Base-by-base conservation (phyloP, 257 asterid genomes). In the Eucommia ulmoides region DNA sequence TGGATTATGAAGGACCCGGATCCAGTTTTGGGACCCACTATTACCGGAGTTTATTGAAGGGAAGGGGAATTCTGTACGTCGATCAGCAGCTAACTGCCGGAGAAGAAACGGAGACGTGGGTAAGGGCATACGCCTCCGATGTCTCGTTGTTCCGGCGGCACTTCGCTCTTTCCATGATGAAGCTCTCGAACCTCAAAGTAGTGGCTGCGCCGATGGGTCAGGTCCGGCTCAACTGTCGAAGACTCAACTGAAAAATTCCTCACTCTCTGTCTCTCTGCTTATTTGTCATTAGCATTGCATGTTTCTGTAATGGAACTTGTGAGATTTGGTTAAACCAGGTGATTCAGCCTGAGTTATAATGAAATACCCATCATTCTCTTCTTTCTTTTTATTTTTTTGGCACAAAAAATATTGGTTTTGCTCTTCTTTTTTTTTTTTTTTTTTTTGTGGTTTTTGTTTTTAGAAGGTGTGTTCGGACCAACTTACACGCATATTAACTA, bases 1-100 rank as follows among this genome's bases (percentile, higher is more conserved):
- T 83, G 94, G 93, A 80, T 60, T 83, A 62, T 26, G 78, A 88
- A 55, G 97, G 95, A 50, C 80, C 76, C 1, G 64, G 92, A 49
- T 64, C 59, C 3, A 69, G 55, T 38, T 88, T 84, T 49, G 97
- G 92, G 19, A 63, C 71, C 2, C 51, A 77, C 3, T 75, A 81
- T 66, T 84, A 75, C 61, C 80, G 73, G n/a, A 79, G 84, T 55
- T 88, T 84, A 56, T 56, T 84, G 52, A 79, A 72, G 51, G 58
- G 76, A 10, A 77, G 61, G 55, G 93, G 97, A 44, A 44, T 88
- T 51, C 76, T 74, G 18, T 67, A 55, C 23, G 78, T 71, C 4
- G 97, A 88, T 60, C 95, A 88, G 67, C 93, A 81, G 73, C 57
- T 84, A 65, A 81, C 83, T 1, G 50, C 85, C 20, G 63, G 72